A percentile compares a stretch with the other conserved stretches of the same genome.
Evolutionary conservation across 345 rosid genomes (phyloP).

Genomic region (Populus euphratica): DNA sequence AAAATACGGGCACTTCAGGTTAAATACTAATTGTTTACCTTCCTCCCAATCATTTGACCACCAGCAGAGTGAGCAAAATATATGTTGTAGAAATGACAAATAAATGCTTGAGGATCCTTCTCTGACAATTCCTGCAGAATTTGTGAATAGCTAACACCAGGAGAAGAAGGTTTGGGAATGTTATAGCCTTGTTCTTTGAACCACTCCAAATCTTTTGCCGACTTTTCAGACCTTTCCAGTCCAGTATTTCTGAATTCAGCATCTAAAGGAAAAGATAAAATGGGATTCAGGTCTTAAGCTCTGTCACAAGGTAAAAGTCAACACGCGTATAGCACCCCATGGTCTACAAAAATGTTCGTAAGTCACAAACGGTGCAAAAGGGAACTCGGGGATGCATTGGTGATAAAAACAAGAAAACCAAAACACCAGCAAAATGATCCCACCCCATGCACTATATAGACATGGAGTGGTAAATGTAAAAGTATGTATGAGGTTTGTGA

Average conservation of each 20-base stretch:
- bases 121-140: slow-evolving; percentile 63
- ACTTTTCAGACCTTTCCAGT: slow-evolving; percentile 65
- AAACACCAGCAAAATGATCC: not conserved
- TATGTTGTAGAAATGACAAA: slow-evolving; percentile 93
- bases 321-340: not conserved
- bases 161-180: slow-evolving; percentile 79
- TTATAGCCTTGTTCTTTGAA: slow-evolving; percentile 79
- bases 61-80: slow-evolving; percentile 96
- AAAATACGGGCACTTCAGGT: not conserved
- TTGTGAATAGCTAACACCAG: slow-evolving; percentile 60
- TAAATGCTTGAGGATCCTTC: slow-evolving; percentile 90
- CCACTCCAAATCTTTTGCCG: slow-evolving; percentile 81
- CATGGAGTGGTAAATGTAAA: not conserved
- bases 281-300: not conserved
- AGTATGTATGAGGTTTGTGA: not conserved
- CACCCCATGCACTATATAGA: not conserved
- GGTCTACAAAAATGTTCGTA: not conserved
- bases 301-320: not conserved
- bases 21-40: slow-evolving; percentile 40
- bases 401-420: not conserved
- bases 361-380: not conserved
- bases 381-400: not conserved
- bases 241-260: slow-evolving; percentile 81
- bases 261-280: slow-evolving; percentile 39
- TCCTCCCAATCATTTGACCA: slow-evolving; percentile 94